phyloP scores from a whole-genome alignment of 2,329 filamentous ascomycete species.

The Claviceps pazoutovae region DNA sequence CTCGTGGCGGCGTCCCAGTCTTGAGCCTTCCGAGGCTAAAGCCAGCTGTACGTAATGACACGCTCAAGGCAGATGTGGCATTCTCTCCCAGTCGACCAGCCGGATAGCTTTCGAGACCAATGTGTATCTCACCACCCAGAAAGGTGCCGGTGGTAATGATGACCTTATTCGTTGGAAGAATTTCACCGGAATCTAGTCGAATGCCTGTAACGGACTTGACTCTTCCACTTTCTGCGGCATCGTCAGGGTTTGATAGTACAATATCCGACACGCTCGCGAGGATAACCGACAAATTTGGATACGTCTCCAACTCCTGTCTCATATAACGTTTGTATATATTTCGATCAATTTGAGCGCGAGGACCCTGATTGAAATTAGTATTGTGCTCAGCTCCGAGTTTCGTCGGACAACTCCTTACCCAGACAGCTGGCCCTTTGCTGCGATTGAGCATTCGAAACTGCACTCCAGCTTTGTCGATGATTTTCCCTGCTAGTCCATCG shows the following conservation, averaged over 20 bases:
- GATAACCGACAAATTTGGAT: constrained; percentile 66
- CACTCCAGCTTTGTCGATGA: constrained; percentile 89
- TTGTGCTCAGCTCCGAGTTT: not conserved
- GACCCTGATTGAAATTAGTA: constrained; percentile 38
- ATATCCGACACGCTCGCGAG: constrained; percentile 89
- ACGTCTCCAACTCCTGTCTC: constrained; percentile 68
- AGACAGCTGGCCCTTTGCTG: constrained; percentile 86
- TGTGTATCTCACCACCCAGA: constrained; percentile 89
- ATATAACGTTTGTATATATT: constrained; percentile 81
- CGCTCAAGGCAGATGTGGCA: constrained; percentile 83
- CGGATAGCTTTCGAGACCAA: constrained; percentile 71
- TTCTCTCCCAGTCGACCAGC: constrained; percentile 89
- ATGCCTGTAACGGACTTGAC: constrained; percentile 72
- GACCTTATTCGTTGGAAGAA: constrained; percentile 66
- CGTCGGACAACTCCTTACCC: constrained; percentile 33
- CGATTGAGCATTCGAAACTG: constrained; percentile 84
- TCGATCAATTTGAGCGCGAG: constrained; percentile 89
- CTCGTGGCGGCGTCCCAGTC: constrained; percentile 84
- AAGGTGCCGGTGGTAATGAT: constrained; percentile 97
- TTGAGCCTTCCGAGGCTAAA: constrained; percentile 84
- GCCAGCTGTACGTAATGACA: constrained; percentile 74
- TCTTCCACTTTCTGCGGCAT: constrained; percentile 21
- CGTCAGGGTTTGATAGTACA: constrained; percentile 42
- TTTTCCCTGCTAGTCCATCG: constrained; percentile 74
- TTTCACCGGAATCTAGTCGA: constrained; percentile 71